phyloP scores from a whole-genome alignment of 2,329 filamentous ascomycete genomes.

The Didymella sp. region DNA sequence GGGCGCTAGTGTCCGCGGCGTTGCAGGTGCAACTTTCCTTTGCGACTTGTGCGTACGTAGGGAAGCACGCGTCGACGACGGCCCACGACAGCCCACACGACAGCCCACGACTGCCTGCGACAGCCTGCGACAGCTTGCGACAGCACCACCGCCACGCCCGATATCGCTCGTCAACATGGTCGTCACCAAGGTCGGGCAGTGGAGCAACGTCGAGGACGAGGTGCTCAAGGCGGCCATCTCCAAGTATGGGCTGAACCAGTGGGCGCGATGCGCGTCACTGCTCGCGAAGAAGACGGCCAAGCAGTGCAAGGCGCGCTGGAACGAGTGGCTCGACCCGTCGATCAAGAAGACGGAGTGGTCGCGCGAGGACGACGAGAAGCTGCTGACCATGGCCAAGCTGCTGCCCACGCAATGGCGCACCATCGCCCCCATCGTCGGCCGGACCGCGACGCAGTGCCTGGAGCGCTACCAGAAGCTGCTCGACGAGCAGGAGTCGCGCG shows the following conservation, averaged over 20 bases:
- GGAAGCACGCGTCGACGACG: slow-evolving; percentile 4
- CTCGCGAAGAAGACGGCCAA: slow-evolving; percentile 97
- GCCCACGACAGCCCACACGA: background rate
- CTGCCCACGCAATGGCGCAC: slow-evolving; percentile 99
- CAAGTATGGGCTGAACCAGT: slow-evolving; percentile 67
- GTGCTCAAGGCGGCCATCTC: slow-evolving; percentile 80
- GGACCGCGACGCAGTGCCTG: slow-evolving; percentile 95
- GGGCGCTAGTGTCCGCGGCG: slow-evolving; percentile 26
- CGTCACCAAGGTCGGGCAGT: slow-evolving; percentile 71
- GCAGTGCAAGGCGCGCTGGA: slow-evolving; percentile 98
- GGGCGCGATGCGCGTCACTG: slow-evolving; percentile 96
- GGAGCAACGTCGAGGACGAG: slow-evolving; percentile 83
- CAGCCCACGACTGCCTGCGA: background rate
- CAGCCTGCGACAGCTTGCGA: background rate
- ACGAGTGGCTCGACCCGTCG: slow-evolving; percentile 96
- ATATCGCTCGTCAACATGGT: slow-evolving; percentile 57
- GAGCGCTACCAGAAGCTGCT: slow-evolving; percentile 96
- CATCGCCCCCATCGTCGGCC: slow-evolving; percentile 93
- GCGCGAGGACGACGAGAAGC: slow-evolving; percentile 96
- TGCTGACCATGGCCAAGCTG: slow-evolving; percentile 94
- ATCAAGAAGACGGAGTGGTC: slow-evolving; percentile 99
- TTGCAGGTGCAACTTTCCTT: slow-evolving; percentile 14
- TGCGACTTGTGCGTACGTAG: too few relatives aligned
- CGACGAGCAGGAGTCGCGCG: slow-evolving; percentile 91
- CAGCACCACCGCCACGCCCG: background rate